A percentile compares a stretch with the other conserved stretches of the same genome.
Conservation (phyloP, 768 basidiomycete genomes). For the Podaxis sp. region DNA sequence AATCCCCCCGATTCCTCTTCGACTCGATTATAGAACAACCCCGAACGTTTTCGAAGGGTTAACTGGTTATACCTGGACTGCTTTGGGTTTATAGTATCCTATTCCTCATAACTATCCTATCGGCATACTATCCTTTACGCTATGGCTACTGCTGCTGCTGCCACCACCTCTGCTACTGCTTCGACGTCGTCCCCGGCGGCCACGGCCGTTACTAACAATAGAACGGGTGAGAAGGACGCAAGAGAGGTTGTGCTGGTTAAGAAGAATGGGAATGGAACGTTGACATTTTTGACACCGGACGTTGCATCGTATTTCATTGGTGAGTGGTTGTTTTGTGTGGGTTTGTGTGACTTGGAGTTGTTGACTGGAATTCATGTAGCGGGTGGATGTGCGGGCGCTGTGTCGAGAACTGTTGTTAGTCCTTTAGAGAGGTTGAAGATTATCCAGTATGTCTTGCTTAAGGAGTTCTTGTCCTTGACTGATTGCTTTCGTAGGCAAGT, state of each 20-base stretch:
- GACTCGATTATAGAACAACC: neutral
- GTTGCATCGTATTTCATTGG: conserved; percentile 46
- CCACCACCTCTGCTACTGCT: conserved; percentile 1
- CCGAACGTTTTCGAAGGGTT: neutral
- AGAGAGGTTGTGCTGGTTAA: conserved; percentile 15
- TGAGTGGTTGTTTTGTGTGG: conserved; percentile 20
- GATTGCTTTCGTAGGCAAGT: conserved; percentile 66
- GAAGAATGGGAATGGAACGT: conserved; percentile 8
- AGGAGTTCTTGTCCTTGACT: conserved; percentile 9
- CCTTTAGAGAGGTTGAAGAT: conserved; percentile 95
- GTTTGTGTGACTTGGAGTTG: neutral
- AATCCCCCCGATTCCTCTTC: neutral
- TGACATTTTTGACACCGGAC: conserved; percentile 34
- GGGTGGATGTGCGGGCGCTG: conserved; percentile 59
- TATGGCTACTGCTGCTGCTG: conserved; percentile 4
- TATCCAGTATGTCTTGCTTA: conserved; percentile 72
- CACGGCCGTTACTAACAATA: neutral
- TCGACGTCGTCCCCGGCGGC: neutral
- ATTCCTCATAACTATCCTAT: neutral
- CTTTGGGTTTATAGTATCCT: neutral
- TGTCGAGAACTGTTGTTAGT: conserved; percentile 88
- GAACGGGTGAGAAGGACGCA: neutral
- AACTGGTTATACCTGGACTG: neutral
- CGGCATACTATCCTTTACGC: neutral
- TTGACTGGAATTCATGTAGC: conserved; percentile 29